phyloP scores from a whole-genome alignment of 2,329 filamentous ascomycete species.

The Dothideomycetes sp. region DNA sequence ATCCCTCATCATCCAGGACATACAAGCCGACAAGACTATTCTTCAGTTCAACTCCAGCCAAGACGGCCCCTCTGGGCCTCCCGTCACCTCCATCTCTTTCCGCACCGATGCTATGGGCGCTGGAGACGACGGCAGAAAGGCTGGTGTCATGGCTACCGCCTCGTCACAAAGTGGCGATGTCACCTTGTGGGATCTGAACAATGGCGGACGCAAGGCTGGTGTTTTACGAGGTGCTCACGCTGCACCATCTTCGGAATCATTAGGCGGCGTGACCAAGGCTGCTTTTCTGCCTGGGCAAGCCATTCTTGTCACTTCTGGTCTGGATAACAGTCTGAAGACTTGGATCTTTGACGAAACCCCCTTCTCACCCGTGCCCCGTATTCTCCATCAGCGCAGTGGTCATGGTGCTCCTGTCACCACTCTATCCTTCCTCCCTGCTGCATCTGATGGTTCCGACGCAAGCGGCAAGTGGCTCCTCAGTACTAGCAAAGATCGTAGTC shows the following conservation, averaged over 20 bases:
- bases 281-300: conserved; percentile 86
- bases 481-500: conserved; percentile 75
- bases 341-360: conserved; percentile 95
- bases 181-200: conserved; percentile 91
- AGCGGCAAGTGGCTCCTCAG: conserved; percentile 91
- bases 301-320: conserved; percentile 78
- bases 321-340: conserved; percentile 87
- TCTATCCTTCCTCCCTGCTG: conserved; percentile 73
- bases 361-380: conserved; percentile 75
- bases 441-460: conserved; percentile 79
- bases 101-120: conserved; percentile 81
- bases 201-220: conserved; percentile 75
- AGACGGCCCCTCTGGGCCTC: conserved; percentile 39
- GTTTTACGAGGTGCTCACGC: conserved; percentile 82
- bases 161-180: conserved; percentile 72
- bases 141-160: conserved; percentile 90
- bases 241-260: conserved; percentile 58
- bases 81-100: conserved; percentile 78
- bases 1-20: conserved; percentile 67
- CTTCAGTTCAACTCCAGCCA: conserved; percentile 41
- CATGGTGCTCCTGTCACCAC: conserved; percentile 79
- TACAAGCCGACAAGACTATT: conserved; percentile 64
- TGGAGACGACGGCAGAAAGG: conserved; percentile 70
- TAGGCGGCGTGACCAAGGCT: conserved; percentile 72
- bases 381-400: conserved; percentile 75